These are phyloP conservation scores for Podospora australis DNA, from an alignment of 495 filamentous ascomycete species.

Conservation along the genomic window DNA sequence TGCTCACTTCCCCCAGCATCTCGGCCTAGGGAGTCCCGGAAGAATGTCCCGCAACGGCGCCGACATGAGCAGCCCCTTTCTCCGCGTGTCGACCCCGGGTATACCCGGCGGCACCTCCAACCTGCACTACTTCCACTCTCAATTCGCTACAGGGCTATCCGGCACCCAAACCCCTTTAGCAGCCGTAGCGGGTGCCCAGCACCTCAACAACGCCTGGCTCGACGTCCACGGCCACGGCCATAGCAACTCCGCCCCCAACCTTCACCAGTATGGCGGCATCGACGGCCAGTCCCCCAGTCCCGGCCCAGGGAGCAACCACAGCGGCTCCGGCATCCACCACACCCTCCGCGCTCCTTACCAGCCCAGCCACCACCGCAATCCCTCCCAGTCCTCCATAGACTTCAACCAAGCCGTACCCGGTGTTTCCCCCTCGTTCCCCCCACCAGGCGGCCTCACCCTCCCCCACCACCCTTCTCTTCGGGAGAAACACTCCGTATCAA, in stretches of 20 bases:
- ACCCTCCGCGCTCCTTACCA: neutral
- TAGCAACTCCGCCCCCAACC: conserved; percentile 25
- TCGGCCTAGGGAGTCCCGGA: conserved; percentile 25
- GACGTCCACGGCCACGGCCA: conserved; percentile 28
- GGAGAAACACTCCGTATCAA: conserved; percentile 50
- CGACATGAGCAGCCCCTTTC: conserved; percentile 57
- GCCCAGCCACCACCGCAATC: conserved; percentile 34
- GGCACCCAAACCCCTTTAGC: conserved; percentile 83
- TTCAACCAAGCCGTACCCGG: conserved; percentile 16
- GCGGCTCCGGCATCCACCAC: neutral
- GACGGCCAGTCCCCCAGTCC: neutral
- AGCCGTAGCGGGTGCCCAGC: conserved; percentile 66
- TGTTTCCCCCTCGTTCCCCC: neutral
- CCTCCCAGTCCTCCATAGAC: conserved; percentile 40
- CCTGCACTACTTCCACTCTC: conserved; percentile 84
- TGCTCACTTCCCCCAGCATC: conserved; percentile 33
- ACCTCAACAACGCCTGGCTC: conserved; percentile 35
- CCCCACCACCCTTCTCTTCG: conserved; percentile 21
- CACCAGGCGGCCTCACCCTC: conserved; percentile 2
- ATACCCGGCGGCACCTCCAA: conserved; percentile 84
- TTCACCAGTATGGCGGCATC: conserved; percentile 13
- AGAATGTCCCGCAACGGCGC: conserved; percentile 27
- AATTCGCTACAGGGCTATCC: conserved; percentile 69
- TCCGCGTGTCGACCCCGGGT: conserved; percentile 64
- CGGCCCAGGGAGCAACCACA: neutral